A percentile compares a stretch with the other conserved stretches of the same genome.
phyloP scores from a whole-genome alignment of 73 alveolate species.

The Paramecium tetraurelia region DNA sequence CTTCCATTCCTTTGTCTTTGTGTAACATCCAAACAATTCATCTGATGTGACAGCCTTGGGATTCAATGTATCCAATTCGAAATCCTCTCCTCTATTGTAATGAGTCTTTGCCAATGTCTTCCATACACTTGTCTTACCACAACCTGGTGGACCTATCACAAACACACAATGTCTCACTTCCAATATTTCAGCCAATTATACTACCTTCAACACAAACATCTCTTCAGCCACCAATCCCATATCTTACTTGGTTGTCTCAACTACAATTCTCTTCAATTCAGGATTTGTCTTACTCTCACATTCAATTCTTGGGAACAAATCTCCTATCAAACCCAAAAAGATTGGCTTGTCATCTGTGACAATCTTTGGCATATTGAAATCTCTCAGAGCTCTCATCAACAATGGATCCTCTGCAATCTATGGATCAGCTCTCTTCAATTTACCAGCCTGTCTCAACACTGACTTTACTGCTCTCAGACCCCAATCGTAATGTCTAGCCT shows the following conservation, averaged over 20 bases:
- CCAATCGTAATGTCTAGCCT: slow-evolving; percentile 99
- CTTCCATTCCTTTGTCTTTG: slow-evolving; percentile 99
- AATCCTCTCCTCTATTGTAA: slow-evolving; percentile 69
- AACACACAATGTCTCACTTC: slow-evolving; percentile 99
- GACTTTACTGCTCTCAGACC: slow-evolving; percentile 99
- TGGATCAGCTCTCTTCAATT: slow-evolving; percentile 98
- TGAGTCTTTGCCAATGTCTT: slow-evolving; percentile 88
- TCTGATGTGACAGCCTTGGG: slow-evolving; percentile 99
- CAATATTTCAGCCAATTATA: slow-evolving; percentile 93
- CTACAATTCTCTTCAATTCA: slow-evolving; percentile 77
- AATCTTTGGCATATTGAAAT: slow-evolving; percentile 98
- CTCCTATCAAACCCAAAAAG: slow-evolving; percentile 97
- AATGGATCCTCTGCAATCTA: slow-evolving; percentile 96
- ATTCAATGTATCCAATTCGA: slow-evolving; percentile 95
- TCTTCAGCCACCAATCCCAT: slow-evolving; percentile 94
- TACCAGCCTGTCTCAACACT: slow-evolving; percentile 99
- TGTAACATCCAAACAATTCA: slow-evolving; percentile 98
- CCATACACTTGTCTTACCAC: slow-evolving; percentile 99
- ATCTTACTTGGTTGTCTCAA: slow-evolving; percentile 68
- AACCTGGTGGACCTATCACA: slow-evolving; percentile 99
- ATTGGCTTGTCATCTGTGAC: slow-evolving; percentile 95
- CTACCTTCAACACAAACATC: slow-evolving; percentile 96
- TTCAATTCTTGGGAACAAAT: slow-evolving; percentile 98
- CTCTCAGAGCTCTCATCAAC: slow-evolving; percentile 99
- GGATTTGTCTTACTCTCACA: slow-evolving; percentile 84